phyloP scores from a whole-genome alignment of 1,139 yeast genomes.

The Hyphopichia pseudoburtonii region DNA sequence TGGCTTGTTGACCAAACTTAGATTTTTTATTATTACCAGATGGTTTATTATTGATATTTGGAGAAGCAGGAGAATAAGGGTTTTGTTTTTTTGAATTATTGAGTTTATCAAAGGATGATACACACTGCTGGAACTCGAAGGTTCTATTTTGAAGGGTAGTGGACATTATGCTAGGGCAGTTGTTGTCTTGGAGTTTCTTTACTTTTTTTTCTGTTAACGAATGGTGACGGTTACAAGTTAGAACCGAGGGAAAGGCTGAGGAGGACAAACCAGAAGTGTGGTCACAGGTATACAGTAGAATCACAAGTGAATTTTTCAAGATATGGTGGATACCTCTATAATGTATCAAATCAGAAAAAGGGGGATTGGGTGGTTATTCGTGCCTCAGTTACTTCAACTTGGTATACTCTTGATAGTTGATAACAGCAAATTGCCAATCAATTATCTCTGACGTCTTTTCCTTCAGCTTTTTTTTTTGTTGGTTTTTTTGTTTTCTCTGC shows the following conservation, averaged over 20 bases:
- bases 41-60: too few species aligned
- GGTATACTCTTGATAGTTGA: not conserved
- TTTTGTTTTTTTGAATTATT: conserved; percentile 37
- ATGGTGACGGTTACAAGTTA: too few species aligned
- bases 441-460: not conserved
- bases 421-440: not conserved
- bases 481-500: conserved; percentile 3
- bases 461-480: not conserved
- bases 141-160: conserved; percentile 70
- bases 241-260: too few species aligned
- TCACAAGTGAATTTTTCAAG: not conserved
- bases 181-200: too few species aligned
- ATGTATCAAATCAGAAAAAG: too few species aligned
- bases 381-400: too few species aligned
- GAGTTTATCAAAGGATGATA: conserved; percentile 62
- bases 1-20: conserved; percentile 79
- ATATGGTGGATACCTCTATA: not conserved
- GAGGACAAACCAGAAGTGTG: too few species aligned
- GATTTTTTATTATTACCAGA: conserved; percentile 37
- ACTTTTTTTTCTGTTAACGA: too few species aligned
- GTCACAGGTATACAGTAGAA: not conserved
- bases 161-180: too few species aligned
- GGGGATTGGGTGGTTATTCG: too few species aligned
- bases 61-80: not conserved
- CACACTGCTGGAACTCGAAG: conserved; percentile 84